These are phyloP conservation scores for Fusarium siculi DNA, from an alignment of 2,329 filamentous ascomycete genomes.

Conservation along the genomic window DNA sequence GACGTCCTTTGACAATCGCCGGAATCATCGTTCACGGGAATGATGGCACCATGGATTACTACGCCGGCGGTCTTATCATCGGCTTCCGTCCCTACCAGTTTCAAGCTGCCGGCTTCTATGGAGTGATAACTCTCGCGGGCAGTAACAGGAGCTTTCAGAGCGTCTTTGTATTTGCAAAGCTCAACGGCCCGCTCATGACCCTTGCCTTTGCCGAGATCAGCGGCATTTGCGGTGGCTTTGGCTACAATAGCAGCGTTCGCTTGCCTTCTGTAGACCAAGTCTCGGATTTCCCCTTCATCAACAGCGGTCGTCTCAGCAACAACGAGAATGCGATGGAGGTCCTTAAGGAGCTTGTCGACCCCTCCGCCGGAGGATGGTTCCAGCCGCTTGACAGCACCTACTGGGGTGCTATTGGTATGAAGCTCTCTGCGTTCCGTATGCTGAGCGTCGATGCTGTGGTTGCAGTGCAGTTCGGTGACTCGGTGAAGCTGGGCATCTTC, in stretches of 20 bases:
- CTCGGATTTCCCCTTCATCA: constrained; percentile 34
- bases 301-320: neutral
- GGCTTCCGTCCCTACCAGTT: constrained; percentile 51
- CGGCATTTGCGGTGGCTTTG: constrained; percentile 52
- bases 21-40: constrained; percentile 49
- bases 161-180: constrained; percentile 52
- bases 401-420: constrained; percentile 54
- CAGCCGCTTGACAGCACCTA: constrained; percentile 41
- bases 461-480: constrained; percentile 46
- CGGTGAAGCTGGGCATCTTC: constrained; percentile 50
- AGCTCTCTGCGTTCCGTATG: constrained; percentile 52
- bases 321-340: neutral
- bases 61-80: constrained; percentile 51
- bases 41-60: constrained; percentile 43
- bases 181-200: constrained; percentile 52
- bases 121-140: constrained; percentile 27
- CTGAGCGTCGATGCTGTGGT: constrained; percentile 50
- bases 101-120: constrained; percentile 54
- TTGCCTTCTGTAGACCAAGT: constrained; percentile 43
- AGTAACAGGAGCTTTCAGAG: constrained; percentile 37
- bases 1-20: constrained; percentile 50
- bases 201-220: constrained; percentile 52
- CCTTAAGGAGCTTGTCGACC: neutral
- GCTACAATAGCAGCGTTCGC: constrained; percentile 51
- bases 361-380: constrained; percentile 45